Evolutionary conservation across 768 basidiomycete genomes (phyloP).

Genomic region (Clitopilus passeckerianus): DNA sequence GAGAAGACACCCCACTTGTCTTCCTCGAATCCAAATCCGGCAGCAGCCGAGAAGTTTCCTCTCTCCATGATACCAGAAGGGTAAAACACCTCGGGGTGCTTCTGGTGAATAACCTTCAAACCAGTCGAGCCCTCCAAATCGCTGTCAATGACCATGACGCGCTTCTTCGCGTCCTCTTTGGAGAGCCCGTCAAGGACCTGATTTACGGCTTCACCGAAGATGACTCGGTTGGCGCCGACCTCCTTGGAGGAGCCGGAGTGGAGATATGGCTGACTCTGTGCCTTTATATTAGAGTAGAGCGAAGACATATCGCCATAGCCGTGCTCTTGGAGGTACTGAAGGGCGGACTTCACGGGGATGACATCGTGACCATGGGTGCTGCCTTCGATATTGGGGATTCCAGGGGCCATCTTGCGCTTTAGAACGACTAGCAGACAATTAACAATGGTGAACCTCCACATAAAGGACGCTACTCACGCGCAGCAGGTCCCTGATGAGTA

Average conservation of each 20-base stretch:
- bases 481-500: conserved; percentile 69
- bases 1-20: conserved; percentile 87
- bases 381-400: conserved; percentile 74
- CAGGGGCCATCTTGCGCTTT: conserved; percentile 67
- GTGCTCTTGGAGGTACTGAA: conserved; percentile 64
- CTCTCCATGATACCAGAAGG: conserved; percentile 87
- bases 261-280: conserved; percentile 48
- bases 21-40: conserved; percentile 80
- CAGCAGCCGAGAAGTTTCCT: conserved; percentile 78
- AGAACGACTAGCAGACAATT: conserved; percentile 43
- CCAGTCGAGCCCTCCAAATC: conserved; percentile 90
- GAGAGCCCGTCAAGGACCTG: conserved; percentile 66
- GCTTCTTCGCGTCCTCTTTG: conserved; percentile 73
- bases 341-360: conserved; percentile 75
- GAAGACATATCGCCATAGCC: conserved; percentile 51
- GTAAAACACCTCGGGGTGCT: conserved; percentile 84
- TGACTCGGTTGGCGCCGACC: conserved; percentile 72
- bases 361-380: conserved; percentile 81
- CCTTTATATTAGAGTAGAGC: conserved; percentile 64
- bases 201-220: conserved; percentile 85
- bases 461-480: conserved; percentile 37
- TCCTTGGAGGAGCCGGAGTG: conserved; percentile 72
- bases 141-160: conserved; percentile 86
- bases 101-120: conserved; percentile 82
- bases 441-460: background rate